phyloP scores from a whole-genome alignment of 768 basidiomycete genomes.

The Lyophyllum decastes region DNA sequence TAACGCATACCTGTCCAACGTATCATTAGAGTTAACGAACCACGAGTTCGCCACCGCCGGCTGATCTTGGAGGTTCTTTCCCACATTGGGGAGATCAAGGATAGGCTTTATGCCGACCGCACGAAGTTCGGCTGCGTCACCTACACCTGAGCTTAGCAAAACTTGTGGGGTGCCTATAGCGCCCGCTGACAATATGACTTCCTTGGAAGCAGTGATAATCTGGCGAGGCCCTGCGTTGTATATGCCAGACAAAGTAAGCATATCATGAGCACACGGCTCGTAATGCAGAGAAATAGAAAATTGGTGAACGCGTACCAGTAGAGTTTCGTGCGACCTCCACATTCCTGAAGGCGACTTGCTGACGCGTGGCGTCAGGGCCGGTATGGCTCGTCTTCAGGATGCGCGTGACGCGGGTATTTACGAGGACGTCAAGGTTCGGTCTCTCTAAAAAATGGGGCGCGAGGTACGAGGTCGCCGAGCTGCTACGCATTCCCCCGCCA shows the following conservation, averaged over 20 bases:
- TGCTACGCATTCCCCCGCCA: conserved; percentile 16
- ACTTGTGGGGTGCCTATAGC: conserved; percentile 33
- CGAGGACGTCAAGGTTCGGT: conserved; percentile 27
- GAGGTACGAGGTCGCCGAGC: conserved; percentile 21
- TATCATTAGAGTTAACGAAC: conserved; percentile 27
- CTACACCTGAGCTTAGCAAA: conserved; percentile 35
- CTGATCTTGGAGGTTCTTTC: conserved; percentile 29
- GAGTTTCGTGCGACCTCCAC: background rate
- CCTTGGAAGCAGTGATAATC: conserved; percentile 42
- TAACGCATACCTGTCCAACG: conserved; percentile 15
- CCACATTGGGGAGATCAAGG: conserved; percentile 26
- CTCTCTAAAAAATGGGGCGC: conserved; percentile 21
- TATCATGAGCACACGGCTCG: background rate
- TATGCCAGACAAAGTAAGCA: background rate
- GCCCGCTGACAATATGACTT: conserved; percentile 49
- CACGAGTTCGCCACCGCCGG: conserved; percentile 20
- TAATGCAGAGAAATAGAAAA: too few species aligned
- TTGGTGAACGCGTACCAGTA: too few species aligned
- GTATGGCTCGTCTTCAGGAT: conserved; percentile 15
- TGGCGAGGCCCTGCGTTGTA: background rate
- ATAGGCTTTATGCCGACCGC: conserved; percentile 21
- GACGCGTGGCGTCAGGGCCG: conserved; percentile 1
- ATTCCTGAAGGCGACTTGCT: background rate
- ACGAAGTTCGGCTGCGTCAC: conserved; percentile 20
- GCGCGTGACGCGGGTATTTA: conserved; percentile 25